Conservation (phyloP, 148 eudicot species). For the Rhododendron ovatum region DNA sequence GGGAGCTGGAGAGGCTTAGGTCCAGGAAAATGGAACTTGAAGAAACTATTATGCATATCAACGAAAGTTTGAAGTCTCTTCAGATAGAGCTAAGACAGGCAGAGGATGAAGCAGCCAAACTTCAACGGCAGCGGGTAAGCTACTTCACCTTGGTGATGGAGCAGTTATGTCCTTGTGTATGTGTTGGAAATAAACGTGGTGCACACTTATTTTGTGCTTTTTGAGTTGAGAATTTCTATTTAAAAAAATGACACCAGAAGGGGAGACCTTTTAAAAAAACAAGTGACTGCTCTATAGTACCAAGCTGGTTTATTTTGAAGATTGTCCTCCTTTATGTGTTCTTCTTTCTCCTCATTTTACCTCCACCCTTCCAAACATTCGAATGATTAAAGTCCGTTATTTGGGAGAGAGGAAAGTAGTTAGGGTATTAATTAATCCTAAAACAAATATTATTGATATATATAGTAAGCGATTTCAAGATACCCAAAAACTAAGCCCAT, state of each 20-base stretch:
- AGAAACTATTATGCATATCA: constrained; percentile 36
- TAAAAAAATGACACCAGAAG: neutral
- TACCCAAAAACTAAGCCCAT: no score
- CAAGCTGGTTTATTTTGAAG: neutral
- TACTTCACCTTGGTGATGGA: neutral
- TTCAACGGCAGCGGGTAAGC: constrained; percentile 73
- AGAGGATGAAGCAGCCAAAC: constrained; percentile 73
- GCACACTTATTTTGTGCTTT: neutral
- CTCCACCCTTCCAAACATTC: neutral
- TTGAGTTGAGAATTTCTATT: neutral
- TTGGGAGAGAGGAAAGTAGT: neutral
- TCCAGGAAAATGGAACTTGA: constrained; percentile 49
- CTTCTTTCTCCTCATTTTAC: neutral
- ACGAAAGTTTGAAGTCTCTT: constrained; percentile 37
- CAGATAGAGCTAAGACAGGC: constrained; percentile 43
- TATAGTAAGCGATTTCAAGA: neutral
- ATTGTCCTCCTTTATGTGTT: neutral
- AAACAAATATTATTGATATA: neutral
- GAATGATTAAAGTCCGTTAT: neutral
- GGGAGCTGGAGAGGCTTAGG: constrained; percentile 54
- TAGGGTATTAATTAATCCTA: neutral
- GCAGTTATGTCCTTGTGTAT: neutral
- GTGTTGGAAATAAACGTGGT: neutral
- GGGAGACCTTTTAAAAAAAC: neutral
- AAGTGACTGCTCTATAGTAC: neutral